Evolutionary conservation across 345 rosid genomes (phyloP), one percentile per base, ranked within the genome.

Genomic region (Populus tremula): DNA sequence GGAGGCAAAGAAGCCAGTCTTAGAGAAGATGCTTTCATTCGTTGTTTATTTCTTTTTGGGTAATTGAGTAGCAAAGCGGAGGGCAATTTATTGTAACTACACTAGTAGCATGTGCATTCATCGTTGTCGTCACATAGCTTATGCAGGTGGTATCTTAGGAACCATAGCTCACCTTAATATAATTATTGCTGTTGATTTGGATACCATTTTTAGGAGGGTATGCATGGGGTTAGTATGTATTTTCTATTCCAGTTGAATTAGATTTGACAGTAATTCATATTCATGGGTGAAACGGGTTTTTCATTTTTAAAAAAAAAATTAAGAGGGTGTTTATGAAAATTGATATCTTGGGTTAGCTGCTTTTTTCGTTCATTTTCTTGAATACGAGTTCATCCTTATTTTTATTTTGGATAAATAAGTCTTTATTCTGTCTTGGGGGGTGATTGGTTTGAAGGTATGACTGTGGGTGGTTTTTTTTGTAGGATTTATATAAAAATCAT

Each of bases 11-110:
- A 6, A 61, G 36, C 76, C 29, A 20, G 36, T 56, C 56, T 21
- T 8, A 21, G 21, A 54, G 21, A 21, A 20, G 8, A 20, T 54
- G 61, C 61, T 54, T 54, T 7, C 25, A 7, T 20, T 54, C n/a
- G 7, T 54, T 54, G 10, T 20, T 54, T 54, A 8, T 54, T 54
- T 53, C 1, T 7, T 20, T 6, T 54, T 54, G 61, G 61, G 61
- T n/a, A 54, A 54, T 54, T 29, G 21, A 27, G 61, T 7, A 8
- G 66, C 9, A 4, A 67, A 71, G 72, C 39, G 20, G 63, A 61
- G 38, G 67, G 61, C 43, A 75, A 65, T 65, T 74, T 43, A 72
- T 71, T 65, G 67, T 65, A 79, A 25, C 39, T 71, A 62, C 76
- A 14, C 62, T 56, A 74, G 67, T 66, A 31, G 49, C 72, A 41